Evolutionary conservation across 768 basidiomycete genomes (phyloP).

Genomic region (Leucosporidium creatinivorum): DNA sequence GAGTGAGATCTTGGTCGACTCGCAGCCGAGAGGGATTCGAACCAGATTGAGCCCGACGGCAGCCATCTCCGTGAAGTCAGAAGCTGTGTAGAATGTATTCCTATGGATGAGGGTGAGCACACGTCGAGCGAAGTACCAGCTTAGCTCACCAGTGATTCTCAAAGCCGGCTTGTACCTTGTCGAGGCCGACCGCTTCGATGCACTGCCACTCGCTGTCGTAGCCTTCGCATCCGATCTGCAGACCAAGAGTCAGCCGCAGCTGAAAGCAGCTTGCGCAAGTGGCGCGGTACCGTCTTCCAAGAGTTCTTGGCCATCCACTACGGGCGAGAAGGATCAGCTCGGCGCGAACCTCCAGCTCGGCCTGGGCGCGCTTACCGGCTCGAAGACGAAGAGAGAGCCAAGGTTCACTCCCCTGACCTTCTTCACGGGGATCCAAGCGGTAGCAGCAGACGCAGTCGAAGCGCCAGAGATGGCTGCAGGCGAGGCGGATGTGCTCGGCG

Average conservation of each 20-base stretch:
- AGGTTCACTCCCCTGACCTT: constrained; percentile 21
- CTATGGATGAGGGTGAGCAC: too few relatives aligned
- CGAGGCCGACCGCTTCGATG: constrained; percentile 8
- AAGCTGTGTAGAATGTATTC: background rate
- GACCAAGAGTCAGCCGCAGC: background rate
- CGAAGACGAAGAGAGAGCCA: constrained; percentile 10
- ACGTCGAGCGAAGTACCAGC: background rate
- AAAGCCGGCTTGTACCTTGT: constrained; percentile 1
- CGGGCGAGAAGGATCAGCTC: background rate
- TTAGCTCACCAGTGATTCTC: constrained; percentile 16
- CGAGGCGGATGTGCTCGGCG: too few relatives aligned
- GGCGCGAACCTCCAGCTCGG: too few relatives aligned
- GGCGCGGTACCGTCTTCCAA: constrained; percentile 13
- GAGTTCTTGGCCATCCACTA: constrained; percentile 9
- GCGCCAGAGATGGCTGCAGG: too few relatives aligned
- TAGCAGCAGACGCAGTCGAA: background rate
- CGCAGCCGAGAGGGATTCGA: constrained; percentile 12
- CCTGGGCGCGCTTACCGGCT: background rate
- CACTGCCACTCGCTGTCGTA: constrained; percentile 18
- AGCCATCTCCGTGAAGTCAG: constrained; percentile 14
- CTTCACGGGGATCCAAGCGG: constrained; percentile 14
- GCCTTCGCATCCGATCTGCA: background rate
- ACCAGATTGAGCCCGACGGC: constrained; percentile 10
- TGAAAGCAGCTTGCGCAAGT: too few relatives aligned
- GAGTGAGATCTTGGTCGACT: background rate